Base-by-base conservation (phyloP, 208 protist genomes). In the Acanthamoeba lenticulata region DNA sequence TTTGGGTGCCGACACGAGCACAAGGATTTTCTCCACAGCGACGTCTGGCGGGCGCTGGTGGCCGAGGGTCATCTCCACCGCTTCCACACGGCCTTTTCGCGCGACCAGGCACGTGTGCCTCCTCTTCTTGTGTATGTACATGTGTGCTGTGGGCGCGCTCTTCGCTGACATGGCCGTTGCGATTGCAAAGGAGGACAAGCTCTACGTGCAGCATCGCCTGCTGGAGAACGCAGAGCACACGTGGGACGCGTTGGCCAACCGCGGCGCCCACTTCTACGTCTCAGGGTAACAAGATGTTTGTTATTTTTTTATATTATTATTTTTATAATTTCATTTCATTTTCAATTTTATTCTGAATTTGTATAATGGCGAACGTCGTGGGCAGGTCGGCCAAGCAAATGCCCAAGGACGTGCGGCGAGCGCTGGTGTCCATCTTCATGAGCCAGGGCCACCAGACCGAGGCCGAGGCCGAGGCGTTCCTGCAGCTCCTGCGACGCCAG, bases 191-290 rank as follows among this genome's bases (percentile, higher is more conserved):
- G 81, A 57, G 24, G 44, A 92, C 45, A 96, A 95, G 36, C 17
- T 89, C 34, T 96, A 96, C 77, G 95, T 96, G 24, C 94, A 96
- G 57, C 52, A 95, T 72, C n/a, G 44, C 2, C 94, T 96, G 32
- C 44, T 60, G 42, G 21, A 91, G 44, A 91, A 95, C 55, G 94
- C 92, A 21, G 17, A 94, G 47, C 36, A 65, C 38, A 91, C 90
- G 74, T 95, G 94, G 90, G 21, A 69, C 38, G n/a, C 94, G 9
- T 29, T 96, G 34, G 65, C 62, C 90, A 38, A 57, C 21, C 90
- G 24, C 6, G 11, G 52, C 17, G 60, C 34, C 4, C 11, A 32
- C 44, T 67, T 94, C 19, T 94, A 94, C 36, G 69, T 94, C 13
- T 72, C 88, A 36, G 88, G 88, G 88, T 92, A 38, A 40, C n/a